Evolutionary conservation across 164 flowering plant genomes (phyloP), one percentile per base, ranked within the genome.

Genomic region (Nelumbo lutea): DNA sequence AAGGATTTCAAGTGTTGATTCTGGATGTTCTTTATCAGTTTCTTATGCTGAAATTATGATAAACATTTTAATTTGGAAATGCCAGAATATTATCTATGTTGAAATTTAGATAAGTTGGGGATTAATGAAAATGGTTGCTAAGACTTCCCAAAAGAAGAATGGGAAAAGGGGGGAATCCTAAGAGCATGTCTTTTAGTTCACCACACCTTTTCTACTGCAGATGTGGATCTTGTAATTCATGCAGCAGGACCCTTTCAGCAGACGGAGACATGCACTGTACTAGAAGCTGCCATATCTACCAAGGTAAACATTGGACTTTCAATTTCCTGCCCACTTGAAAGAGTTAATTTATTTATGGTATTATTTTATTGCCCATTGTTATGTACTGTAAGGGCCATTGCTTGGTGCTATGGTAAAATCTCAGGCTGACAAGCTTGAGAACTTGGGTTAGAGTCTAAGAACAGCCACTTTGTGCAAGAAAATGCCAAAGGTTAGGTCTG

Each of bases 191-290:
- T 48, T 64, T 38, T 41, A 4, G 47, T 62, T 27, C 38, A 6
- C 11, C 3, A 4, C 39, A 42, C 5, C 3, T 27, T 57, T 63
- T 67, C 56, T 65, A 15, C 41, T 67, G 77, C 82, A 95, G 98
- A 86, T 77, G 96, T 86, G 72, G 96, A 95, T 87, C 89, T 95
- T 68, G 96, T 91, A 27, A 83, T 95, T 73, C 98, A 95, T 79
- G 71, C 96, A 44, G 96, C 98, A 9, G 98, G 98, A 9, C 98
- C 98, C 72, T 95, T 95, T 73, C 98, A 91, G 68, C 91, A 84
- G 77, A 69, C 83, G n/a, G 81, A 86, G 72, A 88, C 80, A 57
- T 95, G 98, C 74, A 80, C 79, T 57, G 98, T 95, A 59, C 86
- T 95, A 44, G 97, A 95, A 80, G 98, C 96, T 84, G 96, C 98